Evolutionary conservation across 495 filamentous ascomycete genomes (phyloP).

Genomic region (Staphylotrichum longicolle): DNA sequence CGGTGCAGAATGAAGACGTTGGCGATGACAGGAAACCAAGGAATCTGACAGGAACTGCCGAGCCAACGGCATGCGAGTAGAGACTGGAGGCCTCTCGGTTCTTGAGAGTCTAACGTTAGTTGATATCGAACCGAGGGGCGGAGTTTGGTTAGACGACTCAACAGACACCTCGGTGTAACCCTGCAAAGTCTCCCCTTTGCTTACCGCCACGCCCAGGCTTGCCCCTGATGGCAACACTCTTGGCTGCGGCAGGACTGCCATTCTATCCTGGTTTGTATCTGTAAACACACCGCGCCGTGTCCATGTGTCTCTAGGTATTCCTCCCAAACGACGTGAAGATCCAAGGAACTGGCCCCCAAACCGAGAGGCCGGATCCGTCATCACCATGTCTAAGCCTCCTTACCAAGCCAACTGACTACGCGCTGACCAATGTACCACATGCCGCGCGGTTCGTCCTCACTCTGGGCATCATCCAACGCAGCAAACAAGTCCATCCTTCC

Average conservation of each 20-base stretch:
- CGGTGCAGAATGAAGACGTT: no score
- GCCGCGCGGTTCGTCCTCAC: background rate
- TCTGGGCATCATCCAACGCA: no score
- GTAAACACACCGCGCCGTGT: background rate
- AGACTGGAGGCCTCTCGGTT: no score
- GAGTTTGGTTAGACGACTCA: background rate
- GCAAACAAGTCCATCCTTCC: no score
- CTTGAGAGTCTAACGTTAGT: no score
- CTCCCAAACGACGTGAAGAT: background rate
- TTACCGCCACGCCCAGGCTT: background rate
- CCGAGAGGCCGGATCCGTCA: conserved; percentile 4
- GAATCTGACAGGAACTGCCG: no score
- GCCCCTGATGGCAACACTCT: conserved; percentile 6
- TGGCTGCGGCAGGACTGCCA: background rate
- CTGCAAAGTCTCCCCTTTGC: background rate
- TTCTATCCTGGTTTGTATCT: background rate
- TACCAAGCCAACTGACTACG: background rate
- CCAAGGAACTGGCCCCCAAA: background rate
- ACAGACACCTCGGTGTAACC: background rate
- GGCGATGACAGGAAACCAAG: no score
- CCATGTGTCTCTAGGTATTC: background rate
- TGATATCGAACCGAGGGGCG: background rate
- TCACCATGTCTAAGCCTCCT: conserved; percentile 11
- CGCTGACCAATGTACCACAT: conserved; percentile 1
- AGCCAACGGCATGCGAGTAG: no score